Evolutionary conservation across 1,284 basidiomycete genomes (phyloP).

Genomic region (Irpex sp.): DNA sequence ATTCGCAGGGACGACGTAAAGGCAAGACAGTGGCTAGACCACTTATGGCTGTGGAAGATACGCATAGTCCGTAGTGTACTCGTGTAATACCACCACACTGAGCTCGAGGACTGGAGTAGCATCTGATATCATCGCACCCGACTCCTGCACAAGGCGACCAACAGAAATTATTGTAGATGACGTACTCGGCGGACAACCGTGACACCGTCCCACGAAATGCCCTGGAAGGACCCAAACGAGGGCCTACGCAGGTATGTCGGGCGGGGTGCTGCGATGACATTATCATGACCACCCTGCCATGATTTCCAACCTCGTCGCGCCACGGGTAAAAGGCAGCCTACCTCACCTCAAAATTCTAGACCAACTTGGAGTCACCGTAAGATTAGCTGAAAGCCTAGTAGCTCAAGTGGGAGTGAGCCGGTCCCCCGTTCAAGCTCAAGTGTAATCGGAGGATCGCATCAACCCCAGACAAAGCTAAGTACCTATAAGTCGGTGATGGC

Average conservation of each 20-base stretch:
- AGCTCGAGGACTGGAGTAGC: not conserved
- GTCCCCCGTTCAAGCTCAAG: not conserved
- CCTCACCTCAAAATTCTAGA: not conserved
- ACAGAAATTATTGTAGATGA: not conserved
- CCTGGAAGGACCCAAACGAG: not conserved
- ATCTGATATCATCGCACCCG: not conserved
- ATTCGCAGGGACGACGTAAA: not conserved
- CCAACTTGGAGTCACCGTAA: not conserved
- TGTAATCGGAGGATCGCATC: no score
- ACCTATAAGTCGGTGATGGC: not conserved
- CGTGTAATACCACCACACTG: not conserved
- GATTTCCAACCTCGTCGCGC: not conserved
- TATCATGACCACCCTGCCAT: not conserved
- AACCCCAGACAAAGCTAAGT: no score
- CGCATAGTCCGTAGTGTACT: not conserved
- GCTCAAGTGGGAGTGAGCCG: not conserved
- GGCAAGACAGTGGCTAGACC: not conserved
- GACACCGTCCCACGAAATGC: not conserved
- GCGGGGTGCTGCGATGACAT: not conserved
- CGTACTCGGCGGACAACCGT: not conserved
- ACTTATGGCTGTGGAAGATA: not conserved
- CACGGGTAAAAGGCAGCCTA: not conserved
- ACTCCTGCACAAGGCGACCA: not conserved
- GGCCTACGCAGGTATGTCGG: not conserved
- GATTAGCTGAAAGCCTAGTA: not conserved